Conservation (phyloP, 352 stramenopile genomes). For the Elongisporangium anandrum region DNA sequence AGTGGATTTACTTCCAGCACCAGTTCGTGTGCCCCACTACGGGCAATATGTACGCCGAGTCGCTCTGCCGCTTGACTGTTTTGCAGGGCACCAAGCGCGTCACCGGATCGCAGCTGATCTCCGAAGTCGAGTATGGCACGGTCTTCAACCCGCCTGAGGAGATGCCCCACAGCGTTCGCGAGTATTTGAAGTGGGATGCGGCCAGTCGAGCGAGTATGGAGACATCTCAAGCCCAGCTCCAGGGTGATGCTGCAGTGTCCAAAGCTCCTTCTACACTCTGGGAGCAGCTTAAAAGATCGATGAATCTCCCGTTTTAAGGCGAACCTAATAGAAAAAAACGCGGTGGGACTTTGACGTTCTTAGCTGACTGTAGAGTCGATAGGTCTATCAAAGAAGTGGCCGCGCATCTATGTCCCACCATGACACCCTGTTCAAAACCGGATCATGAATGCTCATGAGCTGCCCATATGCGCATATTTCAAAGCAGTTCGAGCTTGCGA, state of each 20-base stretch:
- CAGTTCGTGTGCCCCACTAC: constrained; percentile 47
- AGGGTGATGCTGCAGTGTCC: background rate
- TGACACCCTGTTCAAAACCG: too few relatives aligned
- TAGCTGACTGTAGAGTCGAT: too few relatives aligned
- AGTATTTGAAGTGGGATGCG: constrained; percentile 30
- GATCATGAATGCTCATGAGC: too few relatives aligned
- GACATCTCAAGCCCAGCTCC: constrained; percentile 7
- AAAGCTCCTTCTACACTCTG: background rate
- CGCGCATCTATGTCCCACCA: too few relatives aligned
- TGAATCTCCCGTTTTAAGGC: background rate
- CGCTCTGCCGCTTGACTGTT: constrained; percentile 21
- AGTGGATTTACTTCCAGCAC: constrained; percentile 63
- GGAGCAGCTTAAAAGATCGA: background rate
- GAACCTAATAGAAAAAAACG: background rate
- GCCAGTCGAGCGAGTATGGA: constrained; percentile 25
- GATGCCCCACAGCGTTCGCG: constrained; percentile 24
- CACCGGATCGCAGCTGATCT: constrained; percentile 12
- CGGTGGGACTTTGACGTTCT: too few relatives aligned
- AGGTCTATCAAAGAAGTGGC: background rate
- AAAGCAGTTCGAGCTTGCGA: too few relatives aligned
- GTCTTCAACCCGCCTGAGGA: constrained; percentile 10
- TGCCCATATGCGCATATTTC: too few relatives aligned
- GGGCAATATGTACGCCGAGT: constrained; percentile 51
- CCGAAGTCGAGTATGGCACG: constrained; percentile 13
- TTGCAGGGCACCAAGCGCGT: constrained; percentile 20